A percentile compares a stretch with the other conserved stretches of the same genome.
Conservation (phyloP, 345 rosid species). For the Eucalyptus tenuipes region DNA sequence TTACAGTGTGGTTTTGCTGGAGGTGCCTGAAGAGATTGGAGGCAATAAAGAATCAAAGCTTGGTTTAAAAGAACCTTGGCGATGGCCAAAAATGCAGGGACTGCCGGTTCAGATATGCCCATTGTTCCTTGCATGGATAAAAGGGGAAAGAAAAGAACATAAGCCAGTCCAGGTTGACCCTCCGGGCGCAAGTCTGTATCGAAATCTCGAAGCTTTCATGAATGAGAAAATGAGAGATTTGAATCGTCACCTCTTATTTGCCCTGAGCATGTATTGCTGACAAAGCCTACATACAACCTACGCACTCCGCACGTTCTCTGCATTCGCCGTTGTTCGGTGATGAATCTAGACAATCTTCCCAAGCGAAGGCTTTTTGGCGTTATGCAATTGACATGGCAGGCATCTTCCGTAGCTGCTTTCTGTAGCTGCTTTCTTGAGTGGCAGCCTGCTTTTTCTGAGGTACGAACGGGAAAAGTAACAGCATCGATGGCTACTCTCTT, state of each 20-base stretch:
- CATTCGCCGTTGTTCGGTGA: not conserved
- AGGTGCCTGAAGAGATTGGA: not conserved
- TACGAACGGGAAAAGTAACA: not conserved
- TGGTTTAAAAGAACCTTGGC: not conserved
- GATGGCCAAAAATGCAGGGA: not conserved
- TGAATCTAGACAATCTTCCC: fast-evolving
- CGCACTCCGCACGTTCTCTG: not conserved
- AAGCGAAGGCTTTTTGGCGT: not conserved
- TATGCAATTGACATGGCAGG: not conserved
- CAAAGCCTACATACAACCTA: not conserved
- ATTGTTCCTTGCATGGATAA: not conserved
- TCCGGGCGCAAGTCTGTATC: no score
- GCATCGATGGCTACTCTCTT: not conserved
- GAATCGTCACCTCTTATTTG: not conserved
- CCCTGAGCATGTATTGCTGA: not conserved
- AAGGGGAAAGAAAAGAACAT: not conserved
- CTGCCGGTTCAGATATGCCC: not conserved
- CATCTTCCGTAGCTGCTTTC: not conserved
- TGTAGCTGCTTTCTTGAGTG: not conserved
- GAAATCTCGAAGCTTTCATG: not conserved
- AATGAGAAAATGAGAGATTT: not conserved
- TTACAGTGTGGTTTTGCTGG: not conserved
- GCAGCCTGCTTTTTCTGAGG: not conserved
- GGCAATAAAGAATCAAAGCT: not conserved
- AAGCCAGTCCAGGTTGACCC: not conserved